Percentiles rank a stretch among this genome's conserved stretches.
phyloP scores from a whole-genome alignment of 2,329 filamentous ascomycete genomes.

The Penicillium sp. region DNA sequence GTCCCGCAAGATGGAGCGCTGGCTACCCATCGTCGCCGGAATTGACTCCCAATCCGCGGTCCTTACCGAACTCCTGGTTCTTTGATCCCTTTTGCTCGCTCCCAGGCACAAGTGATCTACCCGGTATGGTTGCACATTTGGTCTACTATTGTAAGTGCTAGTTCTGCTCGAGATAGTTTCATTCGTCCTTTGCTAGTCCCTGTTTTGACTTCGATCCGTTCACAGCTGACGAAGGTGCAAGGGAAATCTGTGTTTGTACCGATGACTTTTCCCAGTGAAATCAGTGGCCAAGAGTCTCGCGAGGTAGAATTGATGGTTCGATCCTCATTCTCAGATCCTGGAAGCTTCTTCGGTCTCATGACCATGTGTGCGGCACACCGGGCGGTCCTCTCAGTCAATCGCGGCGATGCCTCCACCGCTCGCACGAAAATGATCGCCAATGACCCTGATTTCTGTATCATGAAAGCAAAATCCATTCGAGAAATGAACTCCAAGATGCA shows the following conservation, averaged over 20 bases:
- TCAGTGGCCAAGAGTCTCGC: conserved; percentile 24
- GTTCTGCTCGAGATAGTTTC: no score
- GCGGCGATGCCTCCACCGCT: conserved; percentile 24
- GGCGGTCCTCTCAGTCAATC: conserved; percentile 33
- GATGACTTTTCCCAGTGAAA: conserved; percentile 41
- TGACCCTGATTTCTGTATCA: conserved; percentile 41
- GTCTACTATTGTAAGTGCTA: conserved; percentile 37
- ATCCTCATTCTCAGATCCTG: conserved; percentile 37
- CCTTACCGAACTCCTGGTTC: conserved; percentile 28
- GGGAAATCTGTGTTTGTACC: conserved; percentile 41
- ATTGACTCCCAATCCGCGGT: conserved; percentile 16
- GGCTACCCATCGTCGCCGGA: conserved; percentile 18
- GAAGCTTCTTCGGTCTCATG: conserved; percentile 44
- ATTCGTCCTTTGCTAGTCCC: background rate
- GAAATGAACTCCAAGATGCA: conserved; percentile 36
- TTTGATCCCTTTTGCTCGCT: conserved; percentile 39
- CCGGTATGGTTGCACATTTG: conserved; percentile 30
- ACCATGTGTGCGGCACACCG: conserved; percentile 42
- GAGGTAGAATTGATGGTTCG: conserved; percentile 35
- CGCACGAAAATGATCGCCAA: conserved; percentile 23
- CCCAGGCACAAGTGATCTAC: conserved; percentile 30
- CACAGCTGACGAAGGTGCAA: conserved; percentile 20
- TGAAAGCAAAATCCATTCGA: conserved; percentile 39
- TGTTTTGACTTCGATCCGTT: background rate
- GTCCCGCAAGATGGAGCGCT: conserved; percentile 21